Evolutionary conservation across 306 rosid species (phyloP).

Genomic region (Cotoneaster glaucophyllus): DNA sequence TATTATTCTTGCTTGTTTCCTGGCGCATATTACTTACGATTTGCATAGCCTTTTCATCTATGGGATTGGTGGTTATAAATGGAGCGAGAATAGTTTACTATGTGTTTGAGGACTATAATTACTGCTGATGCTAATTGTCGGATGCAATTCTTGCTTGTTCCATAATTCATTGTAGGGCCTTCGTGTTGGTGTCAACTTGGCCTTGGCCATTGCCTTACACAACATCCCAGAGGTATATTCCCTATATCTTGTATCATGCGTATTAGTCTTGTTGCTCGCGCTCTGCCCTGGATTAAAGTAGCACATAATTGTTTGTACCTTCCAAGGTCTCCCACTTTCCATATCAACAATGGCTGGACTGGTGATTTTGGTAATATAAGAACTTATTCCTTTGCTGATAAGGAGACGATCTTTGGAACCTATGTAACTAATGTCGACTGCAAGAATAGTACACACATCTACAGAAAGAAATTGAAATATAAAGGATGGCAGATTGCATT

Average conservation of each 20-base stretch:
- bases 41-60: neutral
- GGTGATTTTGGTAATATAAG: neutral
- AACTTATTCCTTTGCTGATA: neutral
- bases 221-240: constrained; percentile 88
- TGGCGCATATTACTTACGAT: neutral
- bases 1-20: neutral
- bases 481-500: neutral
- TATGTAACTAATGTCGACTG: neutral
- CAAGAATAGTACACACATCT: neutral
- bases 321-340: neutral
- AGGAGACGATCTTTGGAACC: neutral
- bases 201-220: constrained; percentile 97
- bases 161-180: constrained; percentile 57
- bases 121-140: neutral
- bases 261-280: constrained; percentile 9
- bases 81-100: neutral
- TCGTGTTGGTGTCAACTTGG: constrained; percentile 90
- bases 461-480: neutral
- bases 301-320: neutral
- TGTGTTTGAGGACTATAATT: neutral
- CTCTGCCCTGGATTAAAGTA: neutral
- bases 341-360: neutral
- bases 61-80: neutral
- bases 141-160: constrained; percentile 20
- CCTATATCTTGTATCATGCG: constrained; percentile 2